Evolutionary conservation across 2,329 filamentous ascomycete genomes (phyloP), one percentile per base, ranked within the genome.

Genomic region (Aspergillus vadensis): DNA sequence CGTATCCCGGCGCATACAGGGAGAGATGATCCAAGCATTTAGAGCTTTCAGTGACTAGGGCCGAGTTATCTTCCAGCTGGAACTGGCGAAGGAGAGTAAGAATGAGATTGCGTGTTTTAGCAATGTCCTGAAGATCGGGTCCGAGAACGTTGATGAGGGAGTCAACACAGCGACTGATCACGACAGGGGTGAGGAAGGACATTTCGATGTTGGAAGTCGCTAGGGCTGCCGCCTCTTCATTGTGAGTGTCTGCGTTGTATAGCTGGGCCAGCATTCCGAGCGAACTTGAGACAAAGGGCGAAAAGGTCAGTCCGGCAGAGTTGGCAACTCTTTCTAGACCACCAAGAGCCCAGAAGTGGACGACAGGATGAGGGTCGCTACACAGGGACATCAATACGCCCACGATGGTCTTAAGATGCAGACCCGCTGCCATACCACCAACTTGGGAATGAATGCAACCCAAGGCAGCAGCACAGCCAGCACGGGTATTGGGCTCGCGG

Each of bases 341-440:
- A 73, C 97, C 92, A 48, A 99, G 81, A 2, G 96, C 94, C 92
- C 93, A 98, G 73, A 94, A 97, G 76, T 99, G 95, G 8, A 99
- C 95, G 0, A 91, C 88, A 0, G 95, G 93, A 73, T 99, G 95
- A 19, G 94, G 91, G 71, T 99, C 95, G 68, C 93, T 97, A 74
- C 92, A 94, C 9, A 99, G 83, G 7, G 95, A 98, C 90, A 98
- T 96, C n/a, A 99, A 81, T 41, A 99, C 96, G 17, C 94, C 91
- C n/a, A 97, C 85, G 53, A 99, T 97, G 1, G 92, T 97, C 80
- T 98, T 98, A 54, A 99, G 83, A 74, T 99, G 95, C 69, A 95
- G 92, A 3, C 93, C 92, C 57, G 95, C 95, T 56, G 95, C 95
- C 93, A 99, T 98, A 59, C 95, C 94, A 59, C 95, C 96, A 36